Percentiles rank a stretch among this genome's conserved stretches.
Evolutionary conservation across 768 basidiomycete species (phyloP).

Genomic region (Scleroderma citrinum): DNA sequence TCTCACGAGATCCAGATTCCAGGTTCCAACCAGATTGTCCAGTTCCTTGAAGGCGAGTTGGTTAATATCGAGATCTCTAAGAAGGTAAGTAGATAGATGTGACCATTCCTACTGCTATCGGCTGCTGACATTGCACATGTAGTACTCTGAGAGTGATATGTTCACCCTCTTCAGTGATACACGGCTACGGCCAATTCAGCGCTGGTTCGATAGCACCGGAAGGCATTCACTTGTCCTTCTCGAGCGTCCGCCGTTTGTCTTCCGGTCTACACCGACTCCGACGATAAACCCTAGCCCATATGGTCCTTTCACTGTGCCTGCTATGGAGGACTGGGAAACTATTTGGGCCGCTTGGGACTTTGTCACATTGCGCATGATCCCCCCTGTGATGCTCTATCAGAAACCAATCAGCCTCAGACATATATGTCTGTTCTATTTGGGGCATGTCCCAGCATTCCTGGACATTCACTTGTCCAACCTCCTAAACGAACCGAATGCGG

Average conservation of each 20-base stretch:
- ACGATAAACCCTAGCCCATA: conserved; percentile 15
- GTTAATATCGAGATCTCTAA: conserved; percentile 82
- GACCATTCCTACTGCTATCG: neutral
- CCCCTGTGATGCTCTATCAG: conserved; percentile 74
- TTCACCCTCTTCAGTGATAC: conserved; percentile 64
- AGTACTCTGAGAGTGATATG: conserved; percentile 73
- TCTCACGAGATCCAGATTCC: conserved; percentile 55
- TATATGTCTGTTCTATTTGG: conserved; percentile 94
- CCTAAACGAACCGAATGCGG: conserved; percentile 71
- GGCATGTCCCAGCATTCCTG: conserved; percentile 89
- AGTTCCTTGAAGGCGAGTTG: conserved; percentile 66
- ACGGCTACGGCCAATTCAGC: conserved; percentile 77
- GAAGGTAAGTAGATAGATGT: too few species aligned
- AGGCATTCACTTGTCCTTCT: conserved; percentile 87
- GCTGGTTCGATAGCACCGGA: conserved; percentile 71
- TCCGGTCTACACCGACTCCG: conserved; percentile 54
- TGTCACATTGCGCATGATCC: conserved; percentile 81
- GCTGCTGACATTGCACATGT: conserved; percentile 2
- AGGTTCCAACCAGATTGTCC: conserved; percentile 34
- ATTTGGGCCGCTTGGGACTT: conserved; percentile 91
- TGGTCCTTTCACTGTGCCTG: conserved; percentile 58
- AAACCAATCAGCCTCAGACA: conserved; percentile 94
- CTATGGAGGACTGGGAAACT: conserved; percentile 69
- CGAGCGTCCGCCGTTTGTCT: conserved; percentile 77
- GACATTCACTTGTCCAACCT: conserved; percentile 84